phyloP scores from a whole-genome alignment of 2,329 filamentous ascomycete species.

The Neodidymelliopsis sp. region DNA sequence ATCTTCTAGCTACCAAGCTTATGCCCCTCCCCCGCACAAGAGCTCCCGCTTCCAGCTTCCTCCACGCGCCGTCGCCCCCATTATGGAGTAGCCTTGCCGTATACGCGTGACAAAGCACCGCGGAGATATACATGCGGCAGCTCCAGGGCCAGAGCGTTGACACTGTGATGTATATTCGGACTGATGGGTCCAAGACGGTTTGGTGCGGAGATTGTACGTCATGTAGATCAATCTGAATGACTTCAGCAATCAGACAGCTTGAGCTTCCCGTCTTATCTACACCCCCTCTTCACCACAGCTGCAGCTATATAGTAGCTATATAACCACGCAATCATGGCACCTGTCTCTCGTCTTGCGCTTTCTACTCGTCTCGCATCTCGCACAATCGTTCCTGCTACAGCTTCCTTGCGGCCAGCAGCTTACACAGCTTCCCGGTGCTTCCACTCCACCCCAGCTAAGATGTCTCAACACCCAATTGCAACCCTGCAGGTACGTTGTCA shows the following conservation, averaged over 20 bases:
- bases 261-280: slow-evolving; percentile 27
- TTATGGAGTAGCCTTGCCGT: slow-evolving; percentile 1
- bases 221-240: slow-evolving; percentile 15
- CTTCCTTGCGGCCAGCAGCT: slow-evolving; percentile 26
- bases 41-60: slow-evolving; percentile 6
- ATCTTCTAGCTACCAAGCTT: background rate
- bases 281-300: slow-evolving; percentile 21
- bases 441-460: slow-evolving; percentile 35
- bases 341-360: slow-evolving; percentile 36
- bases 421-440: slow-evolving; percentile 36
- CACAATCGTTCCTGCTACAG: slow-evolving; percentile 36
- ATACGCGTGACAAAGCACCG: background rate
- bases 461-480: slow-evolving; percentile 50
- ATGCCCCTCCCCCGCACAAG: slow-evolving; percentile 6
- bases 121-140: slow-evolving; percentile 1
- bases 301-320: slow-evolving; percentile 20
- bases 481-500: slow-evolving; percentile 45
- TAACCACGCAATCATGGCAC: slow-evolving; percentile 33
- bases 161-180: slow-evolving; percentile 7
- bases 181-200: slow-evolving; percentile 11
- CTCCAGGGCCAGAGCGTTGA: slow-evolving; percentile 2
- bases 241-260: slow-evolving; percentile 21
- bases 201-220: slow-evolving; percentile 18
- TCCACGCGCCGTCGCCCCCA: background rate
- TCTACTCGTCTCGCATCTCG: slow-evolving; percentile 42